phyloP scores from a whole-genome alignment of 179 eudicot genomes.

The Carnegiea gigantea region DNA sequence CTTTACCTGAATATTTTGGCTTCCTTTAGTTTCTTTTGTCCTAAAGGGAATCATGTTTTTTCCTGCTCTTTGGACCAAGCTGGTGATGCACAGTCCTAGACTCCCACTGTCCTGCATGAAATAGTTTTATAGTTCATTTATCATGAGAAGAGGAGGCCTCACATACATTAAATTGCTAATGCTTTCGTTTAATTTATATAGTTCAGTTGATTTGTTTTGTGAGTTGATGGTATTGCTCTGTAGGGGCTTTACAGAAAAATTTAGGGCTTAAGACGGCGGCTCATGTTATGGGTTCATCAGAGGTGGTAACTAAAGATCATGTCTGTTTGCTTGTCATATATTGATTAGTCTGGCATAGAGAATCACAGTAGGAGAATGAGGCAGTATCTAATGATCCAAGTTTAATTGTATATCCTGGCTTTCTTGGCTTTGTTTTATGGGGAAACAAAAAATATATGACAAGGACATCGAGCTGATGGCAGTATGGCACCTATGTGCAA shows the following conservation, averaged over 20 bases:
- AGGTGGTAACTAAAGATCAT: not conserved
- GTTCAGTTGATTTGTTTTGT: not conserved
- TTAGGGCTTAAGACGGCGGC: not conserved
- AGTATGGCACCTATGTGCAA: not conserved
- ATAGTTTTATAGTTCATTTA: too few species aligned
- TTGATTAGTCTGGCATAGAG: not conserved
- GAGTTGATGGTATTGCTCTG: not conserved
- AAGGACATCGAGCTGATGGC: not conserved
- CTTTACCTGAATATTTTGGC: not conserved
- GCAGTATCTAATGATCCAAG: too few species aligned
- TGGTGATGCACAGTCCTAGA: too few species aligned
- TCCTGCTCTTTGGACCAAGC: too few species aligned
- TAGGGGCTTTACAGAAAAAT: not conserved
- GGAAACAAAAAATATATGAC: too few species aligned
- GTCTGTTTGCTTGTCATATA: not conserved
- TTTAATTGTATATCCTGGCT: not conserved
- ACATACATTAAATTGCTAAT: not conserved
- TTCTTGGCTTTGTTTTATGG: not conserved
- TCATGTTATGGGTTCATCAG: not conserved
- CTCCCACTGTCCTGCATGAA: too few species aligned
- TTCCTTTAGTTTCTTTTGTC: not conserved
- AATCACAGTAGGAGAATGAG: not conserved
- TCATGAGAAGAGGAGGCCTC: too few species aligned
- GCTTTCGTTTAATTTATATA: not conserved
- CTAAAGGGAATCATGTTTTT: not conserved